Evolutionary conservation across 305 asterid species (phyloP), one percentile per base, ranked within the genome.

Genomic region (Solanum hybrid): DNA sequence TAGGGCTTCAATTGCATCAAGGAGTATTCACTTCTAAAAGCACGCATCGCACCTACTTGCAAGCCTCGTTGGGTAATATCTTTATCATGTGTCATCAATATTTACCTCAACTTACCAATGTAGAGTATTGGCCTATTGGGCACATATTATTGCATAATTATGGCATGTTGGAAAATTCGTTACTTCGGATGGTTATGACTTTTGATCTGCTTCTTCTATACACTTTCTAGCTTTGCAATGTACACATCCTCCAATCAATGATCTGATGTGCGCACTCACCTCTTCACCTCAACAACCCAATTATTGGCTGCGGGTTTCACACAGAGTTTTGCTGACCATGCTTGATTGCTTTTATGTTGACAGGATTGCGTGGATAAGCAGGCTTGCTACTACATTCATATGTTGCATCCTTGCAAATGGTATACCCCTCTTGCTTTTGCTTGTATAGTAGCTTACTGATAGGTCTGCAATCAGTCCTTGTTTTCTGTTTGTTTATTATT

Each of bases 1-100:
- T 88, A 95, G 98, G 98, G 95, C 96, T 76, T 94, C 95, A 85
- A 91, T 91, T 81, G 94, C 93, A 40, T 92, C 94, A 24, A 92
- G 94, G 93, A 94, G 92, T 89, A 92, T 93, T 69, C 93, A 86
- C 72, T 94, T 90, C 90, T 91, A 88, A 91, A 78, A 37, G 40
- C 64, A 88, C 22, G 31, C n/a, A 89, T 89, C 82, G 85, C 27
- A 51, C 51, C 17, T 72, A 66, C 78, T 79, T 38, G 66, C 64
- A 80, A 56, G 22, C 85, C 78, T 81, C 15, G 42, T 51, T 31
- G 42, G 87, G 87, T 84, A 32, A 88, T 89, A 38, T 86, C 89
- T 45, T 84, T 26, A 85, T 37, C 85, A 51, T 34, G 24, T 32
- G 77, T 89, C 87, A 51, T 84, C 22, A 5, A 84, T 84, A 51